Evolutionary conservation across 768 basidiomycete genomes (phyloP).

Genomic region (Hericium erinaceus): DNA sequence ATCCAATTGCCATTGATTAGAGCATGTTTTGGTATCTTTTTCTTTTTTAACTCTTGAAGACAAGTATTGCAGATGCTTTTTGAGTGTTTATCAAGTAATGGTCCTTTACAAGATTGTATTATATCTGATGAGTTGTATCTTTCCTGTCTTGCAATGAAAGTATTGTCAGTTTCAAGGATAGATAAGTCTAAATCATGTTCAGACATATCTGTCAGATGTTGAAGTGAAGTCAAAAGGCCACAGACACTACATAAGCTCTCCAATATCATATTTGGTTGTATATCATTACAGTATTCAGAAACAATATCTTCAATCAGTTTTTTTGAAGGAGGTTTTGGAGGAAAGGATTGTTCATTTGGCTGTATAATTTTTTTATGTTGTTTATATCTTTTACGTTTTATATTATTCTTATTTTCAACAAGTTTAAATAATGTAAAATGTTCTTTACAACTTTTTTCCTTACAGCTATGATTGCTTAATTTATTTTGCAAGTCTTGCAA

Average conservation of each 20-base stretch:
- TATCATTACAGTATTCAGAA: not conserved
- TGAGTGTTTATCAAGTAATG: not conserved
- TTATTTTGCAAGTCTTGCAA: too few species aligned
- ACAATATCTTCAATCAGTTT: not conserved
- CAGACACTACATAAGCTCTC: not conserved
- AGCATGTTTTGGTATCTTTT: conserved; percentile 17
- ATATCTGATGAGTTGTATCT: not conserved
- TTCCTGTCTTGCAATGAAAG: not conserved
- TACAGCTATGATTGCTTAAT: too few species aligned
- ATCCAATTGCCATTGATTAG: conserved; percentile 30
- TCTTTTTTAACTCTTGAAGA: not conserved
- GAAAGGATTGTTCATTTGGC: not conserved
- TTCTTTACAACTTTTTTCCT: too few species aligned
- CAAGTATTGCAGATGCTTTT: not conserved
- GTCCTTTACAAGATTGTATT: not conserved
- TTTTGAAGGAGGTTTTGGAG: not conserved
- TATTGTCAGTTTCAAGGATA: not conserved
- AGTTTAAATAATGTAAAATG: too few species aligned
- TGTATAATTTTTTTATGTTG: too few species aligned
- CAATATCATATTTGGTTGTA: not conserved
- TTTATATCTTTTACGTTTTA: too few species aligned
- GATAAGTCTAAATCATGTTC: not conserved
- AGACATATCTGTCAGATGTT: not conserved
- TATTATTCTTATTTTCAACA: too few species aligned
- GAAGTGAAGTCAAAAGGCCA: not conserved